Conservation (phyloP, 352 stramenopile species). For the Phytophthora chlamydospora region DNA sequence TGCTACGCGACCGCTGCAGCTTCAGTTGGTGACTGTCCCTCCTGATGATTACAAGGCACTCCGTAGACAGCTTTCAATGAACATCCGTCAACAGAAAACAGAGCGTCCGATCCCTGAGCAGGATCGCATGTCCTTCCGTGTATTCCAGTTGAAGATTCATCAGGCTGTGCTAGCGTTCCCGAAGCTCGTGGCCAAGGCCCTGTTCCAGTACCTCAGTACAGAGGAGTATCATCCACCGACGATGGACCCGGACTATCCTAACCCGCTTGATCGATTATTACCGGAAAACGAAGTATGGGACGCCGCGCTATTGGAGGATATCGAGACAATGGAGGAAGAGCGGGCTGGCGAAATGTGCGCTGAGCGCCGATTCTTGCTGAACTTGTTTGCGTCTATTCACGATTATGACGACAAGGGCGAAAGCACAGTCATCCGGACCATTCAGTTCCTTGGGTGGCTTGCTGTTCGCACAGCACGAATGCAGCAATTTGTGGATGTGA, state of each 20-base stretch:
- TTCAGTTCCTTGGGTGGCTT: slow-evolving; percentile 84
- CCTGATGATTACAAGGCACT: slow-evolving; percentile 74
- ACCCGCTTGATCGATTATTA: slow-evolving; percentile 61
- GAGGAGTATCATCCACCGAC: slow-evolving; percentile 69
- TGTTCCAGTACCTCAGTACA: slow-evolving; percentile 82
- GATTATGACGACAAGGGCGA: slow-evolving; percentile 90
- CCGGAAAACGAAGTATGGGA: slow-evolving; percentile 61
- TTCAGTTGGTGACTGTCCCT: slow-evolving; percentile 78
- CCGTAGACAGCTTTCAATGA: slow-evolving; percentile 81
- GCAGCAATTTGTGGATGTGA: slow-evolving; percentile 56
- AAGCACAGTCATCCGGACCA: slow-evolving; percentile 82
- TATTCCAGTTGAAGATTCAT: slow-evolving; percentile 88
- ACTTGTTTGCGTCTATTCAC: slow-evolving; percentile 86
- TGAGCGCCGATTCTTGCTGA: slow-evolving; percentile 79
- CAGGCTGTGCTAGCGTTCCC: slow-evolving; percentile 79
- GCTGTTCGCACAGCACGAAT: slow-evolving; percentile 70
- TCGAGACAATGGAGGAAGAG: slow-evolving; percentile 68
- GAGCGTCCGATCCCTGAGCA: slow-evolving; percentile 84
- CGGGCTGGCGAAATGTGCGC: slow-evolving; percentile 72
- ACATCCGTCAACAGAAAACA: slow-evolving; percentile 86
- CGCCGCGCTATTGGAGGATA: slow-evolving; percentile 58
- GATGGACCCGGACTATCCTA: slow-evolving; percentile 52
- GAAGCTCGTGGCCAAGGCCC: slow-evolving; percentile 57
- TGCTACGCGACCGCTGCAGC: slow-evolving; percentile 64
- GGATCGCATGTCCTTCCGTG: slow-evolving; percentile 85